Evolutionary conservation across 164 flowering plant species (phyloP), one percentile per base, ranked within the genome.

Genomic region (Kingdonia uniflora): DNA sequence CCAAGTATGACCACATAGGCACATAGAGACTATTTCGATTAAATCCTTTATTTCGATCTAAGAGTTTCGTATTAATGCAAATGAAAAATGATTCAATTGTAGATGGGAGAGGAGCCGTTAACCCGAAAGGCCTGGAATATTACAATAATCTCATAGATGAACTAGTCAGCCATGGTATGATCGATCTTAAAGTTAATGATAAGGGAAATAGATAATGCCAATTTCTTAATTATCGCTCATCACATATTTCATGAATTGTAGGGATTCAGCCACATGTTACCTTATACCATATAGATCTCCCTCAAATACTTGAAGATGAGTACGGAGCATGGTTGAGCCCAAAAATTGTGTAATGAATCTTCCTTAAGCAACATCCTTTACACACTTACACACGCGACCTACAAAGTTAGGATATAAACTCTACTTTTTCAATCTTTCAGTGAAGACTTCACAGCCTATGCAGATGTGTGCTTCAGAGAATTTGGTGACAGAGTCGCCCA

Each of bases 121-220:
- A 71, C 61, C 68, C 71, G 10, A 64, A 68, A 54, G 80, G 70
- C 21, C 19, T 76, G 12, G 51, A 63, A 23, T 73, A 68, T 58
- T 76, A 76, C 70, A 76, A 71, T 62, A 71, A 68, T 64, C 67
- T 73, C 42, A 76, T 76, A 54, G 41, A 76, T 20, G 77, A 70
- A 48, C 63, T 74, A 14, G 52, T 59, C 13, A 2, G 17, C 22
- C 19, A 54, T 54, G 57, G 57, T 54, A 54, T 54, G 57, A 5
- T 52, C 12, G 35, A 2, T 37, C 25, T 6, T 13, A 47, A 0
- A 8, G 6, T 6, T 11, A 14, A 20, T 14, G 15, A 1, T 4
- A 22, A 21, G 2, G 26, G n/a, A 3, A n/a, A n/a, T n/a, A n/a
- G n/a, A n/a, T n/a, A n/a, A 29, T 29, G 35, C 4, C 4, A 8